These are phyloP conservation scores for Colletotrichum sp. DNA, from an alignment of 2,329 filamentous ascomycete species.

Conservation along the genomic window DNA sequence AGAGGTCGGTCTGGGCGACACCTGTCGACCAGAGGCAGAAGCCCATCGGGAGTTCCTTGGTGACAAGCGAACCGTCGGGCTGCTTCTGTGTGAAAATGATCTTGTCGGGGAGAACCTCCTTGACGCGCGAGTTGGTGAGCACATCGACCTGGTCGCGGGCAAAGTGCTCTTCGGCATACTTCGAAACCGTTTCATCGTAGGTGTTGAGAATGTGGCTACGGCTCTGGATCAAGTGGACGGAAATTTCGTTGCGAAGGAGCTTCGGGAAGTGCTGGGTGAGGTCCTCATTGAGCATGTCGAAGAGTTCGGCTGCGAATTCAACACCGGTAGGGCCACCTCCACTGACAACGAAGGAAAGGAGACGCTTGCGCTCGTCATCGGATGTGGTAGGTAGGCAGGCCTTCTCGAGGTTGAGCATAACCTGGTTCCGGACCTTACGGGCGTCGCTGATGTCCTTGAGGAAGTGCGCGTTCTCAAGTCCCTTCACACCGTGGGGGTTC, in stretches of 20 bases:
- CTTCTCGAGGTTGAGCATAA: constrained; percentile 87
- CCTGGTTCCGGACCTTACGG: constrained; percentile 83
- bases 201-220: constrained; percentile 96
- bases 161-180: constrained; percentile 90
- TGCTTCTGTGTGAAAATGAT: constrained; percentile 89
- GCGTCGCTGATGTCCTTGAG: constrained; percentile 96
- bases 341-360: constrained; percentile 95
- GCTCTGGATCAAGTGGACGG: constrained; percentile 95
- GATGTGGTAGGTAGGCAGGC: constrained; percentile 92
- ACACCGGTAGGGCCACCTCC: constrained; percentile 96
- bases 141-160: constrained; percentile 90
- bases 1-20: constrained; percentile 84
- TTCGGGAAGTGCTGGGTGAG: constrained; percentile 82
- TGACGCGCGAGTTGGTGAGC: constrained; percentile 90
- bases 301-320: constrained; percentile 96
- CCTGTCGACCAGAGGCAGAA: constrained; percentile 99
- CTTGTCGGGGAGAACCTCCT: constrained; percentile 82
- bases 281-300: constrained; percentile 96
- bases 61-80: constrained; percentile 74
- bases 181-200: constrained; percentile 92
- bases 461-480: constrained; percentile 91
- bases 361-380: constrained; percentile 83
- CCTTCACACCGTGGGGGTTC: constrained; percentile 95
- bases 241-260: constrained; percentile 95
- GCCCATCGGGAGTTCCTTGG: constrained; percentile 92